A percentile compares a stretch with the other conserved stretches of the same genome.
These are phyloP conservation scores for Kazachstania sp. DNA, from an alignment of 1,139 yeast genomes.

Conservation along the genomic window DNA sequence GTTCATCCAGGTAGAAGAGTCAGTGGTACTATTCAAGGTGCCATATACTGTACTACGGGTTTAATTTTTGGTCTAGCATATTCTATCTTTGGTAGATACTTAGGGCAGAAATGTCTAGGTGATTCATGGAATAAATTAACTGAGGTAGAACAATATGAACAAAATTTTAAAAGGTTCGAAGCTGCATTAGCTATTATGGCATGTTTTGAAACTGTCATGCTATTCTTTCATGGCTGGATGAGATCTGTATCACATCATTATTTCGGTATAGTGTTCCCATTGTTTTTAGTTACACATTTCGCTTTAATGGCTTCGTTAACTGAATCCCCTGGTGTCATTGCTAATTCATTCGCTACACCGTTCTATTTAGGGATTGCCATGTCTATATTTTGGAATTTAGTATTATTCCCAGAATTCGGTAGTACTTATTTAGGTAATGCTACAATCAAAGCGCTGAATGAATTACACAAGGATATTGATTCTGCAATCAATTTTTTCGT, in stretches of 20 bases:
- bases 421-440: slow-evolving; percentile 41
- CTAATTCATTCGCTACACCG: slow-evolving; percentile 36
- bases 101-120: slow-evolving; percentile 35
- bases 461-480: slow-evolving; percentile 35
- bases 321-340: slow-evolving; percentile 28
- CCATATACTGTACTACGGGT: slow-evolving; percentile 36
- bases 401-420: slow-evolving; percentile 44
- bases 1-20: slow-evolving; percentile 43
- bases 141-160: slow-evolving; percentile 25
- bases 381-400: slow-evolving; percentile 36
- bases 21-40: slow-evolving; percentile 40
- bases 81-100: slow-evolving; percentile 35
- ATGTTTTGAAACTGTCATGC: slow-evolving; percentile 38
- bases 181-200: slow-evolving; percentile 38
- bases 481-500: slow-evolving; percentile 35
- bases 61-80: slow-evolving; percentile 38
- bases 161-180: slow-evolving; percentile 29
- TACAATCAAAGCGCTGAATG: slow-evolving; percentile 34
- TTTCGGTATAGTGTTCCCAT: slow-evolving; percentile 39
- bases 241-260: slow-evolving; percentile 40
- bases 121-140: slow-evolving; percentile 18
- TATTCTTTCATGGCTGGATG: slow-evolving; percentile 42
- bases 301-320: slow-evolving; percentile 34
- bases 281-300: slow-evolving; percentile 43
- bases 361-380: slow-evolving; percentile 39